These are phyloP conservation scores for Coelastrella sp. DNA, from an alignment of 139 green algal genomes.

Conservation along the genomic window DNA sequence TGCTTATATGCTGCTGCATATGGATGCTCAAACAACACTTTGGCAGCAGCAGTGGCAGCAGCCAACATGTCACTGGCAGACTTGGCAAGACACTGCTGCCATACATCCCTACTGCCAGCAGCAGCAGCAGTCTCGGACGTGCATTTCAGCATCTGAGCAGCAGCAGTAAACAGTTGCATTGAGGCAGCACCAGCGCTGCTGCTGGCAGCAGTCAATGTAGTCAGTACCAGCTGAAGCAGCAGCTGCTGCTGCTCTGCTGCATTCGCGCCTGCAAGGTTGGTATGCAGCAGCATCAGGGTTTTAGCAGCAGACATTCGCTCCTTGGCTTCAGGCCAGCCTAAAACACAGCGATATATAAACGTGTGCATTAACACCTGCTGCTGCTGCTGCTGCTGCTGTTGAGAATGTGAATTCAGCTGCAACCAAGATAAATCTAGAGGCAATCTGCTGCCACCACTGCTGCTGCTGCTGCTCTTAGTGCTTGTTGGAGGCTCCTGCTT, in stretches of 20 bases:
- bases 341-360: constrained; percentile 5
- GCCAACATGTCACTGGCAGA: background rate
- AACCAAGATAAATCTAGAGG: constrained; percentile 26
- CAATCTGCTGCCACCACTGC: constrained; percentile 2
- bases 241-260: constrained; percentile 3
- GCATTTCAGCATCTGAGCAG: constrained; percentile 19
- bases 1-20: constrained; percentile 32
- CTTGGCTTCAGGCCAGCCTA: constrained; percentile 34
- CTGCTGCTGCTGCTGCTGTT: constrained; percentile 34
- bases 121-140: background rate
- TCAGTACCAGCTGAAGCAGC: constrained; percentile 35
- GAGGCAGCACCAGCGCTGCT: constrained; percentile 5
- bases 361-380: background rate
- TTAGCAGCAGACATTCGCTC: constrained; percentile 27
- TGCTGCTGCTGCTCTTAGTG: background rate
- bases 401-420: constrained; percentile 2
- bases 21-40: background rate
- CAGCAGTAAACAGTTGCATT: constrained; percentile 30
- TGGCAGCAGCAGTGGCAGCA: background rate
- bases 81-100: background rate
- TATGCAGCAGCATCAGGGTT: constrained; percentile 33
- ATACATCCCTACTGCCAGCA: background rate
- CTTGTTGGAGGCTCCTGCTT: background rate
- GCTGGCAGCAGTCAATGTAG: background rate
- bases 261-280: background rate